Evolutionary conservation across 208 protist genomes (phyloP), one percentile per base, ranked within the genome.

Genomic region (Polymyxa betae): DNA sequence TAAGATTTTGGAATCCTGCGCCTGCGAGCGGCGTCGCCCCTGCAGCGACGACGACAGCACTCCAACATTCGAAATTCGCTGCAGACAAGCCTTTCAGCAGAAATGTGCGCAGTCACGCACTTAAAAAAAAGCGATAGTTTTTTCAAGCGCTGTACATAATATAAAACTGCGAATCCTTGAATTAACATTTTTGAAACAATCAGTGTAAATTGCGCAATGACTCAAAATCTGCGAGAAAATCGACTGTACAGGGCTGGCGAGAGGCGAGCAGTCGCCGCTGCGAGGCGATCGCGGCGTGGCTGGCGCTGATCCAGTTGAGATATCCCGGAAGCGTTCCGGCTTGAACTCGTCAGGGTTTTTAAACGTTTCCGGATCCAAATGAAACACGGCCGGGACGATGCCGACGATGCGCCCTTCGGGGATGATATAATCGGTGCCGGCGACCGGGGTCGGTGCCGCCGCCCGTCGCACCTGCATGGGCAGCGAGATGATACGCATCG

Each of bases 371-470:
- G 72, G 72, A 35, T 82, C 72, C 16, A 20, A 40, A 35, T 82
- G 72, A n/a, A 82, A 82, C 16, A 43, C 72, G n/a, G 72, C 72
- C 10, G 72, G 72, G n/a, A 43, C n/a, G 72, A 82, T 82, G 72
- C 16, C 72, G 35, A 82, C 72, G 35, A 35, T 12, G 5, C 72
- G 72, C 5, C 35, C 72, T 5, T 5, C 72, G 72, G 72, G 72
- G 40, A 82, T 82, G 35, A 82, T 43, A n/a, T 82, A 82, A 16
- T 35, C n/a, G n/a, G 72, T 82, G 16, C 72, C 72, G 40, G 72
- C 16, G 5, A 82, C 35, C n/a, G 72, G 72, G 10, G 72, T 82
- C 72, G 72, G 72, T 5, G 72, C 72, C 16, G 72, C 35, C 16
- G 72, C 35, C 35, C 5, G 16, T 35, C 72, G 72, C 16, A 82